These are phyloP conservation scores for Eucalyptus tenuipes DNA, from an alignment of 345 rosid species.

Conservation along the genomic window DNA sequence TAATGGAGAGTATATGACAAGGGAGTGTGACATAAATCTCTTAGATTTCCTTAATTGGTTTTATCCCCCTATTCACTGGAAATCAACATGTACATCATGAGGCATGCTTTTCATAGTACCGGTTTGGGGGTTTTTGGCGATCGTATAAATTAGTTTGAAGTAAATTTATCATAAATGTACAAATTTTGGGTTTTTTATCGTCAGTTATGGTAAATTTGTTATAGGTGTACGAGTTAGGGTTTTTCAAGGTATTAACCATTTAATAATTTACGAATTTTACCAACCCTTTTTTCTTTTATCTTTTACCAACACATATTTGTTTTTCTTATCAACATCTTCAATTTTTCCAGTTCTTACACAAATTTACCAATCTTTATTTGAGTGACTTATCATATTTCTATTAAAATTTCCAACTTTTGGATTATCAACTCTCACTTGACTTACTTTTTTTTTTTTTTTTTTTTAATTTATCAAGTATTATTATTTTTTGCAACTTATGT, in stretches of 20 bases:
- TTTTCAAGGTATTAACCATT: background rate
- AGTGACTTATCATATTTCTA: background rate
- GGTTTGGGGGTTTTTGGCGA: accelerated
- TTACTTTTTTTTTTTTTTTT: too few relatives aligned
- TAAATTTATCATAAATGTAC: too few relatives aligned
- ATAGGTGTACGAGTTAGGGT: accelerated
- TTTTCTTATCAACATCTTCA: background rate
- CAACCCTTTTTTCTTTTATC: background rate
- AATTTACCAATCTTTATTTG: background rate
- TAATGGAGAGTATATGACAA: accelerated
- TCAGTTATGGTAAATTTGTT: accelerated
- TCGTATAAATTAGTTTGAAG: too few relatives aligned
- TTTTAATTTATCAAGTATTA: background rate
- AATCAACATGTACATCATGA: too few relatives aligned
- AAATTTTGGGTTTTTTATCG: accelerated
- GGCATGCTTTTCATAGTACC: too few relatives aligned
- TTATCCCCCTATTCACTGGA: too few relatives aligned
- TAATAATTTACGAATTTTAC: background rate
- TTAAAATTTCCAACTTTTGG: background rate
- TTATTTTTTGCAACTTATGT: background rate
- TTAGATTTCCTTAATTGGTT: too few relatives aligned
- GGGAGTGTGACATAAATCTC: too few relatives aligned
- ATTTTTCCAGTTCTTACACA: background rate
- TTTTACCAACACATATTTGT: background rate
- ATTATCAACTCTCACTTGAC: background rate